Evolutionary conservation across 306 rosid genomes (phyloP).

Genomic region (Cucurbita argyrosperma): DNA sequence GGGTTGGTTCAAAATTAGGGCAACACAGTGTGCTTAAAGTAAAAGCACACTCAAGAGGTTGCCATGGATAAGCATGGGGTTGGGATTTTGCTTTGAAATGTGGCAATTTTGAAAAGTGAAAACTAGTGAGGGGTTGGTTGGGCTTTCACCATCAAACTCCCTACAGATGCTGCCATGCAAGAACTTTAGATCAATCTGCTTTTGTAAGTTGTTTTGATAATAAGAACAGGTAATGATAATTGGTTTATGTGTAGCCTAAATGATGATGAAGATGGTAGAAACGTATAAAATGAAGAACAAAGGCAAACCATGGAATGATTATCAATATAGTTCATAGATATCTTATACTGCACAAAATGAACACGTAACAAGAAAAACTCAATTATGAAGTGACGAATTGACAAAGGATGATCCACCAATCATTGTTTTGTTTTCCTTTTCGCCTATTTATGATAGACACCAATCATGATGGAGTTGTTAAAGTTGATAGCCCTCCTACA

Average conservation of each 20-base stretch:
- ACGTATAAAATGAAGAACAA: not conserved
- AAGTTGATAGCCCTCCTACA: not conserved
- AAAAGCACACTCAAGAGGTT: not conserved
- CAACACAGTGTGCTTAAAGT: not conserved
- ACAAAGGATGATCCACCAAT: not conserved
- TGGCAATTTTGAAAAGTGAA: not conserved
- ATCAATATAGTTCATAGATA: not conserved
- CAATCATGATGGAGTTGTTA: not conserved
- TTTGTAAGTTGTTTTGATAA: not conserved
- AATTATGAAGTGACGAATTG: not conserved
- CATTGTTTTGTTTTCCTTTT: not conserved
- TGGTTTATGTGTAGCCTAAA: too few relatives aligned
- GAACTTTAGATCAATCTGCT: not conserved
- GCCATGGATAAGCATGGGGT: not conserved
- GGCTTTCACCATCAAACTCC: constrained; percentile 27
- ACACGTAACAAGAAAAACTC: not conserved
- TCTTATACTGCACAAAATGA: not conserved
- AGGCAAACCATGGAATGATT: not conserved
- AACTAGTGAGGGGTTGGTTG: constrained; percentile 1
- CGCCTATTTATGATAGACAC: not conserved
- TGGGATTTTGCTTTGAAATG: not conserved
- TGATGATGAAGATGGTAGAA: too few relatives aligned
- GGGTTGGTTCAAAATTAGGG: not conserved
- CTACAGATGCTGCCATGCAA: not conserved
- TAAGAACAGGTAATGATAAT: too few relatives aligned